Conservation (phyloP, 441 rosid species). For the Oxalis stricta region DNA sequence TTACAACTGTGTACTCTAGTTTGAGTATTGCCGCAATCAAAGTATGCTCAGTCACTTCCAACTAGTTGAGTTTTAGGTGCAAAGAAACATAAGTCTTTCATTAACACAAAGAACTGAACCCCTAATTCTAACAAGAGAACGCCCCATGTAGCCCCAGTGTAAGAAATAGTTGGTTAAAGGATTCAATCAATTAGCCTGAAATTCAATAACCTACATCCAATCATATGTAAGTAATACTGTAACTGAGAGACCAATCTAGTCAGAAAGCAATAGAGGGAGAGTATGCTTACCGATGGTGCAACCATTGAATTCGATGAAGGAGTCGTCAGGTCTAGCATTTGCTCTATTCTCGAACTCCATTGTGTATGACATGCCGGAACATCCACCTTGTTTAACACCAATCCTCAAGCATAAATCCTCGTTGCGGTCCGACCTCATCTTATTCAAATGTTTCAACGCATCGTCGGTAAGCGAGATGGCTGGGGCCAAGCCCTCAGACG, state of each 20-base stretch:
- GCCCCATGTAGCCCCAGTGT: too few species aligned
- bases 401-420: conserved; percentile 87
- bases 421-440: conserved; percentile 57
- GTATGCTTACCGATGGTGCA: conserved; percentile 64
- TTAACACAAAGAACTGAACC: too few species aligned
- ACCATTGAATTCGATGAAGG: conserved; percentile 59
- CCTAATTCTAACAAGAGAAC: too few species aligned
- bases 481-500: conserved; percentile 47
- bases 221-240: background rate
- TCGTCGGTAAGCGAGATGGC: conserved; percentile 59
- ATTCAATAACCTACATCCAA: too few species aligned
- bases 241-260: background rate
- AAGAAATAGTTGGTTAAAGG: too few species aligned
- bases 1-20: too few species aligned
- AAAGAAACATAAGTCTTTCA: too few species aligned
- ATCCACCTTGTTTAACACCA: conserved; percentile 89
- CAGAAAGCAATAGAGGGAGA: background rate
- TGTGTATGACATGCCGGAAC: conserved; percentile 93
- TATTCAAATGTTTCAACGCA: conserved; percentile 72
- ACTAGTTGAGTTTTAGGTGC: too few species aligned
- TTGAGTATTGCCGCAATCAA: too few species aligned
- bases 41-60: too few species aligned
- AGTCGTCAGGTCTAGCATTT: conserved; percentile 71
- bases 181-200: too few species aligned
- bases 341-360: conserved; percentile 78